Percentiles rank a stretch among this genome's conserved stretches.
Conservation (phyloP, 2,329 filamentous ascomycete genomes). For the Nothophoma quercina region DNA sequence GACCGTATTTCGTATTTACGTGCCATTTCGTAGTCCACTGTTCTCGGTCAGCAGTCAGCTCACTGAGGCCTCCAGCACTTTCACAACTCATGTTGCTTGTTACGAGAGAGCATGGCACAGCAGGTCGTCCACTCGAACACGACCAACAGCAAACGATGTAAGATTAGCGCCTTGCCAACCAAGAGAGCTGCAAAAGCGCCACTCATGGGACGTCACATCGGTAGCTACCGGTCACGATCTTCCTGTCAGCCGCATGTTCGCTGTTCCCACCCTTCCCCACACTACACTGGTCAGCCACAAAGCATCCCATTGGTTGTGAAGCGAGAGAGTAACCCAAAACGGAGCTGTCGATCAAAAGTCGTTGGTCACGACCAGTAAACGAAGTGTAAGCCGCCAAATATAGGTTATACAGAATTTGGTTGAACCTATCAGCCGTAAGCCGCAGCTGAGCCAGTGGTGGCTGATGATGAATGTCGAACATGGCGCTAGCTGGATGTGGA, state of each 20-base stretch:
- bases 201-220: not conserved
- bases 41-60: not conserved
- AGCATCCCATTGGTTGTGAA: not conserved
- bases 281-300: not conserved
- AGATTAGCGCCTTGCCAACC: not conserved
- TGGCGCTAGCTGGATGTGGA: not conserved
- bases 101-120: not conserved
- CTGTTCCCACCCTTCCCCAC: not conserved
- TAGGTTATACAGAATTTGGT: constrained; percentile 1
- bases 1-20: not conserved
- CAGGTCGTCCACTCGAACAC: not conserved
- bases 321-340: not conserved
- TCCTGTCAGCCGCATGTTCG: not conserved
- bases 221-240: not conserved
- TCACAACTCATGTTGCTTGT: too few relatives aligned
- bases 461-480: not conserved
- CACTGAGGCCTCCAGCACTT: not conserved
- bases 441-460: constrained; percentile 1
- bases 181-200: not conserved
- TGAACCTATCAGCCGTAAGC: not conserved
- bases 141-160: not conserved
- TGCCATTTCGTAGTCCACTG: too few relatives aligned
- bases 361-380: not conserved
- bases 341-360: not conserved
- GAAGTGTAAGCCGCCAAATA: constrained; percentile 3